phyloP scores from a whole-genome alignment of 2,329 filamentous ascomycete genomes.

The Aspergillus sp. region DNA sequence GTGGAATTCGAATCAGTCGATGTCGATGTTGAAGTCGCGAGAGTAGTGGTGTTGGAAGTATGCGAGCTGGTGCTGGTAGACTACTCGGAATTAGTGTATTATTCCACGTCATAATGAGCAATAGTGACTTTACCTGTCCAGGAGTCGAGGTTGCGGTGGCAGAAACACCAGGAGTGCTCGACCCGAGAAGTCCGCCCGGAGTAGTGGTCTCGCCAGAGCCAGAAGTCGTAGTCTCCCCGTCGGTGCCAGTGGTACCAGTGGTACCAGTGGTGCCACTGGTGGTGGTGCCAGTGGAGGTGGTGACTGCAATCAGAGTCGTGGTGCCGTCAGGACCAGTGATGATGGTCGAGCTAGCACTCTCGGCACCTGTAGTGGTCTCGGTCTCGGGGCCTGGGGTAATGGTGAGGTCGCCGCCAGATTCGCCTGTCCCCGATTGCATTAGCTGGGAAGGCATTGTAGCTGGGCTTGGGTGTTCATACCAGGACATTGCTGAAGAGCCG shows the following conservation, averaged over 20 bases:
- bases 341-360: constrained; percentile 14
- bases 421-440: not conserved
- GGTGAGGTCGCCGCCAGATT: constrained; percentile 1
- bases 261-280: constrained; percentile 7
- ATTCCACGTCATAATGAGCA: not conserved
- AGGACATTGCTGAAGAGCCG: constrained; percentile 43
- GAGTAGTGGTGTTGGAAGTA: constrained; percentile 20
- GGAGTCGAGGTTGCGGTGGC: constrained; percentile 2
- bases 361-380: not conserved
- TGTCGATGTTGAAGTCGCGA: constrained; percentile 6
- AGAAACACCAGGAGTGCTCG: not conserved
- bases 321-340: constrained; percentile 18
- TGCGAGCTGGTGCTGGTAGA: constrained; percentile 1
- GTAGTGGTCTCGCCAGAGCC: not conserved
- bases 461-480: constrained; percentile 23
- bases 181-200: not conserved
- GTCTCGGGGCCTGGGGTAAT: not conserved
- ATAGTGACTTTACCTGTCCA: not conserved
- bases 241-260: constrained; percentile 4
- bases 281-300: constrained; percentile 15
- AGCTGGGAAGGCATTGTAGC: constrained; percentile 1
- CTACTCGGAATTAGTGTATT: not conserved
- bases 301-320: constrained; percentile 10
- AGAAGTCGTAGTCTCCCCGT: constrained; percentile 4
- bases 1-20: constrained; percentile 3